Base-by-base conservation (phyloP, 2,329 filamentous ascomycete genomes). In the Curvularia verruculosa region DNA sequence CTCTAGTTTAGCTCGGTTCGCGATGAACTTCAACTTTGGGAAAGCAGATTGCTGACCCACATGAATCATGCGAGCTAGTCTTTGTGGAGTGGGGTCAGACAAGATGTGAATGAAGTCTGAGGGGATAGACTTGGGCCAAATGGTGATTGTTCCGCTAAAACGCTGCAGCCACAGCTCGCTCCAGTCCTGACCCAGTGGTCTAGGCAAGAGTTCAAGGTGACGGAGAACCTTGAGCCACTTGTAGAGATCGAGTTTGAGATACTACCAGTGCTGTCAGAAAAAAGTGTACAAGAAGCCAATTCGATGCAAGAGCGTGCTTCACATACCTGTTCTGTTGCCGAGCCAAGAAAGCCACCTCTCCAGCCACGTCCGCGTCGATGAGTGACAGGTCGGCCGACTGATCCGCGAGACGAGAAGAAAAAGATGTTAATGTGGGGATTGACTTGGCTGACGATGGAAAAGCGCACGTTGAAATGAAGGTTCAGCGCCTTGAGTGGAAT, bases 341-440 rank as follows among this genome's bases (percentile, higher is more conserved):
- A 94, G 61, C 95, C 94, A 13, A 99, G 83, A 78, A 96, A 99
- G 1, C 95, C 95, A 37, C 95, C 95, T 51, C 95, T 89, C 95
- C 95, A 99, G 54, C 95, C 95, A 45, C 92, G 89, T 5, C 95
- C 95, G 66, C 89, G 89, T 52, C 95, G 90, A 76, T 99, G 95
- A 0, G 93, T 97, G 18, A 98, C 95, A 9, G 95, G 95, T 50
- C 91, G 88, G 5, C 95, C 95, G 9, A 98, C 94, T 0, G 90
- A 89, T 12, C 95, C 95, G 29, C 95, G 86, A 0, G 93, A 96
- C 28, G 90, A 95, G 82, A 98, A 99, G 84, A 99, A 98, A 83
- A 99, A 99, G 26, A 98, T 87, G 70, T 96, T 98, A 77, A 99
- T 94, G 75, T 99, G 95, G 1, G 95, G 95, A 75, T 99, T 99